Evolutionary conservation across 768 basidiomycete species (phyloP).

Genomic region (Coprinopsis marcescibilis): DNA sequence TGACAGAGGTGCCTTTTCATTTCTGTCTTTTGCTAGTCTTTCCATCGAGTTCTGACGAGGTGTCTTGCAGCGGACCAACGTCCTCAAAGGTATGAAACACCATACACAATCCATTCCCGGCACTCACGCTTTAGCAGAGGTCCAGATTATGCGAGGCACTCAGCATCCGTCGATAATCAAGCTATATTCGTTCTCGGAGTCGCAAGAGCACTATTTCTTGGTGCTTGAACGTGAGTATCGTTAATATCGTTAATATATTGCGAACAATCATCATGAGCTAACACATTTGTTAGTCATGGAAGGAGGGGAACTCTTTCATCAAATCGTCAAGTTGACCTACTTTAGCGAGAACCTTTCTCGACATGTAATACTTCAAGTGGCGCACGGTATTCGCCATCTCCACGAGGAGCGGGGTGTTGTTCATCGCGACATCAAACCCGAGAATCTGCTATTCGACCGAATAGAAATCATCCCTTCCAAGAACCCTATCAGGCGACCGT

Average conservation of each 20-base stretch:
- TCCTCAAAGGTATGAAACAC: conserved; percentile 71
- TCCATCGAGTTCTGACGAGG: conserved; percentile 25
- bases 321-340: conserved; percentile 98
- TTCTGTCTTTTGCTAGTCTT: conserved; percentile 9
- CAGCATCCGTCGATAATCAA: conserved; percentile 92
- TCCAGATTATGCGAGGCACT: conserved; percentile 97
- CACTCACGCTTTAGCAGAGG: conserved; percentile 52
- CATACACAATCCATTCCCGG: not conserved
- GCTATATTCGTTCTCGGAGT: conserved; percentile 88
- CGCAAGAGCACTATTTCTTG: conserved; percentile 88
- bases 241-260: not conserved
- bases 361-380: conserved; percentile 95
- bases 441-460: conserved; percentile 90
- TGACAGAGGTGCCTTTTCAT: conserved; percentile 81
- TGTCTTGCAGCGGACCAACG: conserved; percentile 81
- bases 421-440: conserved; percentile 98
- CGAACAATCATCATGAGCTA: no score
- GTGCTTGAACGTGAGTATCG: conserved; percentile 80
- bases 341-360: conserved; percentile 97
- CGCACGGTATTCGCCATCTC: conserved; percentile 87
- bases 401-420: conserved; percentile 98
- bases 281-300: conserved; percentile 68
- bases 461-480: conserved; percentile 90
- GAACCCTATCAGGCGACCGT: conserved; percentile 67
- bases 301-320: conserved; percentile 97